These are phyloP conservation scores for Gnomoniopsis sp. DNA, from an alignment of 2,329 filamentous ascomycete species.

Conservation along the genomic window DNA sequence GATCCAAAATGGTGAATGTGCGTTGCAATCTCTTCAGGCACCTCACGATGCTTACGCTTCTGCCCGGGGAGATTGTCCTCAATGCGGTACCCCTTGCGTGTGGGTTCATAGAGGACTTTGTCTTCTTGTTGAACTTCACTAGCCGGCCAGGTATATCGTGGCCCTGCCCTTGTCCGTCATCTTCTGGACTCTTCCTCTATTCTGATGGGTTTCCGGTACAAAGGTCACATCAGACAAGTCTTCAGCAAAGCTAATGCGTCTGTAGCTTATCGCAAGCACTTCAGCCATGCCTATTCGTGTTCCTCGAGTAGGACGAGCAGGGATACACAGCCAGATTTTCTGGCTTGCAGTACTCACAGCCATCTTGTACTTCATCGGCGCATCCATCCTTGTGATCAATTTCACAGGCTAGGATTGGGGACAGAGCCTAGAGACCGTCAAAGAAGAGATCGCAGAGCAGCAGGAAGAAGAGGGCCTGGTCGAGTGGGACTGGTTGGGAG, in stretches of 20 bases:
- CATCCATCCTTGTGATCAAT: conserved; percentile 72
- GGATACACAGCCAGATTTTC: conserved; percentile 75
- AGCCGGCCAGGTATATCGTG: conserved; percentile 63
- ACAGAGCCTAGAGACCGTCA: conserved; percentile 38
- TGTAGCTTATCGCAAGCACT: conserved; percentile 54
- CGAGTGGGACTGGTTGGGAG: conserved; percentile 71
- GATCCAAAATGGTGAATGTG: conserved; percentile 58
- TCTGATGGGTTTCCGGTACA: conserved; percentile 40
- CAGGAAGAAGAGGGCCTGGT: conserved; percentile 17
- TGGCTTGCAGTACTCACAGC: conserved; percentile 83
- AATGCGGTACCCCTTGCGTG: conserved; percentile 63
- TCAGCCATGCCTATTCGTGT: conserved; percentile 55
- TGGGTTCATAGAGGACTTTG: conserved; percentile 65
- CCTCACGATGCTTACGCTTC: not conserved
- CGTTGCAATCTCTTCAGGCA: not conserved
- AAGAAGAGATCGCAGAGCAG: not conserved
- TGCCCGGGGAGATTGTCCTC: conserved; percentile 48
- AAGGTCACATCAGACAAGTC: not conserved
- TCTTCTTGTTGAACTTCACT: conserved; percentile 68
- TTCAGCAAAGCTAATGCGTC: conserved; percentile 8
- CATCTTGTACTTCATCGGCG: conserved; percentile 73
- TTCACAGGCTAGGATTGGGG: conserved; percentile 68
- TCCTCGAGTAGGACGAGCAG: conserved; percentile 31
- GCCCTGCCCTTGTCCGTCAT: conserved; percentile 65
- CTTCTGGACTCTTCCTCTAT: conserved; percentile 56